Base-by-base conservation (phyloP, 2,329 filamentous ascomycete genomes). In the Microcyclosporella mali region DNA sequence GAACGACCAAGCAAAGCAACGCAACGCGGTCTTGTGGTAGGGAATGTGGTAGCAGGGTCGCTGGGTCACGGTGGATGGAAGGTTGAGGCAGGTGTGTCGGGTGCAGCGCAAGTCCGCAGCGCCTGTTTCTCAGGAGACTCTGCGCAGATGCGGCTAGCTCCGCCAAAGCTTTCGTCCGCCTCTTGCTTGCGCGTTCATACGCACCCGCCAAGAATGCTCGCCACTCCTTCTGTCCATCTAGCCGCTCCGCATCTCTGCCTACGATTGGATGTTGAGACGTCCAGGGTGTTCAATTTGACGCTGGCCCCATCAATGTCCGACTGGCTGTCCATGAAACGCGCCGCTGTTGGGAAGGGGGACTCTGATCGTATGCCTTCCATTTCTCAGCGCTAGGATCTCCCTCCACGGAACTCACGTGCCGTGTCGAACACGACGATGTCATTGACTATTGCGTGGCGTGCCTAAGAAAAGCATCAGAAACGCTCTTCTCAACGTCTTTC, bases 71-170 rank as follows among this genome's bases (percentile, higher is more conserved):
- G n/a, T n/a, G n/a, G n/a, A n/a, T n/a, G n/a, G n/a, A n/a, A n/a
- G n/a, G n/a, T n/a, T n/a, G n/a, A n/a, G n/a, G n/a, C n/a, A n/a
- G n/a, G n/a, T n/a, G n/a, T n/a, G n/a, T n/a, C n/a, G n/a, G n/a
- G n/a, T n/a, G n/a, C n/a, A n/a, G n/a, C n/a, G n/a, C n/a, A n/a
- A n/a, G n/a, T n/a, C n/a, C n/a, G n/a, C n/a, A n/a, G n/a, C n/a
- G n/a, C n/a, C 19, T 49, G 47, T 47, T 45, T 41, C 45, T 53
- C 45, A 51, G 45, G 43, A 49, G 46, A 47, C 45, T 25, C 21
- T 25, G 21, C 21, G 4, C 21, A 42, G 41, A 30, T 28, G 41
- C 33, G 33, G 32, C 37, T 33, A 36, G 27, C 34, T 31, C 37
- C 19, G 19, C 21, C 4, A 25, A 25, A 4, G 9, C 6, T 9